Base-by-base conservation (phyloP, 2,329 filamentous ascomycete genomes). In the Aspergillus fischeri region DNA sequence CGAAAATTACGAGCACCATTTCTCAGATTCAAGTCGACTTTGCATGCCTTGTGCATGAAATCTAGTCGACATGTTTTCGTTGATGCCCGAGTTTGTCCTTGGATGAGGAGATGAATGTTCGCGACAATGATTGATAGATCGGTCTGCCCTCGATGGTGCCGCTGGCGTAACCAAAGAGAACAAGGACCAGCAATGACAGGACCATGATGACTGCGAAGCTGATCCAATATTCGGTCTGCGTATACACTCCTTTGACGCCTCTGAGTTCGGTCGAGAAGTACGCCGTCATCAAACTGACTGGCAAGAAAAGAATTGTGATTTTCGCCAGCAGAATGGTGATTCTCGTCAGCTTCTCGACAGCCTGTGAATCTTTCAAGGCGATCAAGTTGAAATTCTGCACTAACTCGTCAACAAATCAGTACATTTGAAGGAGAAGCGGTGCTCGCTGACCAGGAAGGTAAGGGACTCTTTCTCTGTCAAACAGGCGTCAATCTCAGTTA, bases 361-460 rank as follows among this genome's bases (percentile, higher is more conserved):
- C 84, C 61, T 86, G 83, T 0, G 87, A 89, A 70, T 91, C 87
- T 68, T 89, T 90, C 66, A 91, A 85, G 20, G 88, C 85, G 57
- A 88, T 90, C 61, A 92, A 80, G 70, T 89, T 90, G 79, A 91
- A 91, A 70, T 91, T 91, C 86, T 89, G 57, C 27, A 41, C 53
- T 11, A 49, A 28, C 10, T 8, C 8, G 25, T 66, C 32, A 67
- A 60, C 35, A 44, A 24, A 14, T 5, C 17, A 38, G 6, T 9
- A 14, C 20, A 11, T 35, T 27, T 3, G 14, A 24, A 25, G 1
- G 21, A 29, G n/a, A 24, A 20, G 10, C 28, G 45, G 7, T 11
- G 14, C 11, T 17, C 54, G 65, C 79, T 67, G 71, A 88, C 87
- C 68, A 90, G 84, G 60, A 83, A 83, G 3, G 88, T 86, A 27